Base-by-base conservation (phyloP, 352 stramenopile species). In the Phytophthora colocasiae region DNA sequence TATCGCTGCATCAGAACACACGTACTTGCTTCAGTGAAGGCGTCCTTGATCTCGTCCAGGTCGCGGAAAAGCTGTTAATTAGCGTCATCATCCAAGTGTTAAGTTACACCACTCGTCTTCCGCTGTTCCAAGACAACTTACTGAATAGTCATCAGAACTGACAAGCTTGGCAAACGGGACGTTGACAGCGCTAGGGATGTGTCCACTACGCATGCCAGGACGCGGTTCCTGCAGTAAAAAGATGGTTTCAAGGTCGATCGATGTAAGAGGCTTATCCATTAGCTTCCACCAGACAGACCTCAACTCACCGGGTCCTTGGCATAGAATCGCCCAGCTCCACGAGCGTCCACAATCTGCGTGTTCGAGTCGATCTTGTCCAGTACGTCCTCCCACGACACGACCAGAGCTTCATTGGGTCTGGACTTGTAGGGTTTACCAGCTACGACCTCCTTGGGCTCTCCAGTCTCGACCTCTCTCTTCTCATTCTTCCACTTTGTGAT, bases 161-260 rank as follows among this genome's bases (percentile, higher is more conserved):
- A 98, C 83, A 34, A 98, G 41, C 54, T 93, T 92, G 6, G 58
- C 66, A 65, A 98, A 98, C 0, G 94, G 95, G 0, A 98, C 73
- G 67, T 98, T 98, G 11, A 96, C 56, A 9, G 93, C 78, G 9
- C 84, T 83, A 14, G 96, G 95, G 69, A 98, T 98, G 66, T 98
- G 96, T 1, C 96, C 96, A 17, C 87, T 75, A 44, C 93, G 80
- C 73, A 98, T 87, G 31, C 94, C 93, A 11, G 89, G 80, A 34
- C 96, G 86, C 15, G 95, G 96, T 62, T 99, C 96, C 87, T 95
- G 34, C 24, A 58, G 15, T 2, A 45, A 38, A 26, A 31, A 31
- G 27, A 31, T 31, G 27, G 27, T 7, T 19, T 41, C 38, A 1
- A 51, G 41, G 9, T 47, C 22, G 34, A 15, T 47, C 22, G 34